A percentile compares a stretch with the other conserved stretches of the same genome.
phyloP scores from a whole-genome alignment of 1,284 basidiomycete species.

The Cutaneotrichosporon cyanovorans region DNA sequence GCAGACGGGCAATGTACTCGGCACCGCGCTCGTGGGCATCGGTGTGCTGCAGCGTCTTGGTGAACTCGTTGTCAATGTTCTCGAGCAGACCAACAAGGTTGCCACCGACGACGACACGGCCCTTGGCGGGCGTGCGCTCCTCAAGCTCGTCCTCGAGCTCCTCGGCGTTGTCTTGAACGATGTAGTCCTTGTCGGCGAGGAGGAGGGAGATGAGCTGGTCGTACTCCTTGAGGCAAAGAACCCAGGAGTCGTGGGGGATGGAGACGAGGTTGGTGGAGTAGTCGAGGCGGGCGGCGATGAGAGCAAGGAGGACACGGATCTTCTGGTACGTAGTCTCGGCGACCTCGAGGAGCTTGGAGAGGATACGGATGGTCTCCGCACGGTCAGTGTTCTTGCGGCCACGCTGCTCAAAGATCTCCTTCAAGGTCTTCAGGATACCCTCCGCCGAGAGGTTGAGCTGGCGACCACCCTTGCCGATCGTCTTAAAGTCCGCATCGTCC shows the following conservation, averaged over 20 bases:
- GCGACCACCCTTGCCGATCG: constrained; percentile 86
- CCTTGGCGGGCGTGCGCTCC: constrained; percentile 64
- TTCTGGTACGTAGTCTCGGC: constrained; percentile 80
- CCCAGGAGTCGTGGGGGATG: constrained; percentile 91
- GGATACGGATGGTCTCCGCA: constrained; percentile 82
- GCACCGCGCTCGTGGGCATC: constrained; percentile 83
- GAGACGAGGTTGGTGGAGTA: constrained; percentile 57
- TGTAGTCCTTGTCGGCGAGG: constrained; percentile 60
- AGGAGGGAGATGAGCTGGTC: constrained; percentile 78
- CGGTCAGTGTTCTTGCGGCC: constrained; percentile 99
- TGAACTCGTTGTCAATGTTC: constrained; percentile 97
- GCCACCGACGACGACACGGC: constrained; percentile 59
- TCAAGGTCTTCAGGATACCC: constrained; percentile 85
- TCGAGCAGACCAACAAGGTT: constrained; percentile 93
- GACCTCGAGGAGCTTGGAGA: constrained; percentile 81
- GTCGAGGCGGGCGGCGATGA: constrained; percentile 93
- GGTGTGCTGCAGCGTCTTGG: constrained; percentile 93
- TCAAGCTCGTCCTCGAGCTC: constrained; percentile 87
- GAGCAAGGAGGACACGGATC: constrained; percentile 86
- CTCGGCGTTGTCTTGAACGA: constrained; percentile 70
- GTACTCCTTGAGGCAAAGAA: constrained; percentile 76
- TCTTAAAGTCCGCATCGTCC: constrained; percentile 61
- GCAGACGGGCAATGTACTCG: constrained; percentile 92
- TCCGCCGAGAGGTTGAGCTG: constrained; percentile 77
- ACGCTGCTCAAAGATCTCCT: constrained; percentile 85